phyloP scores from a whole-genome alignment of 1,284 basidiomycete genomes.

The Takashimella koratensis region DNA sequence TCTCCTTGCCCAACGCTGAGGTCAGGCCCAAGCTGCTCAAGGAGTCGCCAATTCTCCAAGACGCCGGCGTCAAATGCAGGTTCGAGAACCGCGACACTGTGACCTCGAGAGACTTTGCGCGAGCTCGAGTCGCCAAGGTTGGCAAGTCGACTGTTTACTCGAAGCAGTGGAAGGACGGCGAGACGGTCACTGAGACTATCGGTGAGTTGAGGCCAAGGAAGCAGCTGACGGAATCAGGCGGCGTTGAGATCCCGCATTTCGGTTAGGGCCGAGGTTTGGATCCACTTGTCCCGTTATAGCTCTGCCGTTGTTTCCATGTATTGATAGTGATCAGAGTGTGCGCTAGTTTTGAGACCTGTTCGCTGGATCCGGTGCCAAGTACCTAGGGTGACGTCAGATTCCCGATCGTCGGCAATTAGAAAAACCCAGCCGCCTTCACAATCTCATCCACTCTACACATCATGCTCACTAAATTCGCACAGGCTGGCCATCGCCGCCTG shows the following conservation, averaged over 20 bases:
- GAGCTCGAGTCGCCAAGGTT: constrained; percentile 23
- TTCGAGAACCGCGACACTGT: constrained; percentile 17
- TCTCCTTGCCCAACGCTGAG: constrained; percentile 49
- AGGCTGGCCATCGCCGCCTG: no score
- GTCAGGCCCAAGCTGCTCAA: constrained; percentile 30
- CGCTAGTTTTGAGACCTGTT: no score
- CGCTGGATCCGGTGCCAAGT: no score
- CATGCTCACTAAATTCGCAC: no score
- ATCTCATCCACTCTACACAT: no score
- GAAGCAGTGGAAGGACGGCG: constrained; percentile 19
- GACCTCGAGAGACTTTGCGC: constrained; percentile 15
- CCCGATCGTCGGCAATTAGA: no score
- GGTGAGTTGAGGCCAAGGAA: constrained; percentile 4
- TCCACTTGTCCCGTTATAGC: no score
- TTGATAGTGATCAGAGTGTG: no score
- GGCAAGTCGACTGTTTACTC: constrained; percentile 27
- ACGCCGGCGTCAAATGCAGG: constrained; percentile 8
- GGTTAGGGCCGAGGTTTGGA: constrained; percentile 3
- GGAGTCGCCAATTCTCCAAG: constrained; percentile 33
- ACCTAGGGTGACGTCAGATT: no score
- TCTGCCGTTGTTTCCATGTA: no score
- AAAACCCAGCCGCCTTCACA: no score
- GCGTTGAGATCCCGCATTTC: constrained; percentile 20
- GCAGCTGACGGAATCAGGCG: constrained; percentile 4
- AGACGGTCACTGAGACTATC: constrained; percentile 22